Percentiles rank a stretch among this genome's conserved stretches.
Evolutionary conservation across 768 basidiomycete genomes (phyloP).

Genomic region (Pleurotus cornucopiae): DNA sequence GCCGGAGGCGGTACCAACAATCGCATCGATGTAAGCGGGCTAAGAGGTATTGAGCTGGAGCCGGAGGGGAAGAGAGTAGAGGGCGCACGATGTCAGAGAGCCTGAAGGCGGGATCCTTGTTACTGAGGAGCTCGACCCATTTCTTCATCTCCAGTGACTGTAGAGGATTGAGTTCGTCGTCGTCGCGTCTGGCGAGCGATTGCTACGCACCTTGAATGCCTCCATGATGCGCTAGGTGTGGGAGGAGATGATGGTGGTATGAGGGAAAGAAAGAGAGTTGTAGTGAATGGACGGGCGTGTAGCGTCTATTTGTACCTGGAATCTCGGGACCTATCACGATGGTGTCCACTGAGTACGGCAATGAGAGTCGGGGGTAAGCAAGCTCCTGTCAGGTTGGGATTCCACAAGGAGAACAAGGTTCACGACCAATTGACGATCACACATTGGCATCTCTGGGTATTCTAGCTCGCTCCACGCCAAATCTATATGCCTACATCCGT

Average conservation of each 20-base stretch:
- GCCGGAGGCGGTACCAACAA: constrained; percentile 30
- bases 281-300: neutral
- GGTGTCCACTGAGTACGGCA: neutral
- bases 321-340: neutral
- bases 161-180: neutral
- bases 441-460: no score
- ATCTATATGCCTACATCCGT: no score
- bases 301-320: neutral
- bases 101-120: constrained; percentile 17
- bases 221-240: constrained; percentile 13
- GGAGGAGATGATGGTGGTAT: constrained; percentile 15
- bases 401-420: constrained; percentile 1
- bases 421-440: neutral
- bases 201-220: neutral
- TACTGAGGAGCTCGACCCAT: neutral
- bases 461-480: no score
- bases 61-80: neutral
- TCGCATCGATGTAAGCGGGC: constrained; percentile 47
- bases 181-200: neutral
- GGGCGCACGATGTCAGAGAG: constrained; percentile 26
- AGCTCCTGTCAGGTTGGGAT: neutral
- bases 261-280: constrained; percentile 7
- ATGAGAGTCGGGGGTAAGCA: neutral
- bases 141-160: neutral
- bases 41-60: constrained; percentile 15